These are phyloP conservation scores for Endoconidiophora polonica DNA, from an alignment of 2,329 filamentous ascomycete species.

Conservation along the genomic window DNA sequence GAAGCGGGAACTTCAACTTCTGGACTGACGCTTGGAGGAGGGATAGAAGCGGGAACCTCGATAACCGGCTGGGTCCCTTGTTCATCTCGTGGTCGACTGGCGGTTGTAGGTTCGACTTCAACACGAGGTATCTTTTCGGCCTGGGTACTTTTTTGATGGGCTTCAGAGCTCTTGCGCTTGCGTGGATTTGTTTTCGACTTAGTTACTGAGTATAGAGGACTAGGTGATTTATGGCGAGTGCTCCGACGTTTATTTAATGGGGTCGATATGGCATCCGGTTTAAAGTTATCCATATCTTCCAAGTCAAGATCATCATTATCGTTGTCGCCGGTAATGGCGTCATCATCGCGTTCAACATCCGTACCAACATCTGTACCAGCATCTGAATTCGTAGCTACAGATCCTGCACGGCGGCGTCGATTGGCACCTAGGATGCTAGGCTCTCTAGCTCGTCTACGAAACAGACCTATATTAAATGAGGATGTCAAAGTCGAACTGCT, in stretches of 20 bases:
- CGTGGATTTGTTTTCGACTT: constrained; percentile 15
- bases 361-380: constrained; percentile 14
- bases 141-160: constrained; percentile 22
- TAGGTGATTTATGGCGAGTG: constrained; percentile 16
- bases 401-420: constrained; percentile 23
- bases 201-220: neutral
- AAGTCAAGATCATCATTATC: constrained; percentile 22
- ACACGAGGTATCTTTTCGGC: constrained; percentile 23
- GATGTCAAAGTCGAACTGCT: constrained; percentile 32
- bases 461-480: constrained; percentile 38
- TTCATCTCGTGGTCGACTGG: constrained; percentile 12
- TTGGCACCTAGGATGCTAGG: constrained; percentile 43
- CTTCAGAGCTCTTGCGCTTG: constrained; percentile 40
- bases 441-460: constrained; percentile 40
- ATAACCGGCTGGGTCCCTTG: constrained; percentile 4
- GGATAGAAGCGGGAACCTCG: constrained; percentile 10
- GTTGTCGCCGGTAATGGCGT: constrained; percentile 18
- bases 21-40: constrained; percentile 1
- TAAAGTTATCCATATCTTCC: constrained; percentile 33
- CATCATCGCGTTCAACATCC: constrained; percentile 17
- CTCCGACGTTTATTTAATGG: constrained; percentile 36
- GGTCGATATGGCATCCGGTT: constrained; percentile 51
- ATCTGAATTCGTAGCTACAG: constrained; percentile 13
- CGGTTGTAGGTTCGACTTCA: constrained; percentile 15
- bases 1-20: constrained; percentile 5